Evolutionary conservation across 2,329 filamentous ascomycete species (phyloP).

Genomic region (Aspergillus latus): DNA sequence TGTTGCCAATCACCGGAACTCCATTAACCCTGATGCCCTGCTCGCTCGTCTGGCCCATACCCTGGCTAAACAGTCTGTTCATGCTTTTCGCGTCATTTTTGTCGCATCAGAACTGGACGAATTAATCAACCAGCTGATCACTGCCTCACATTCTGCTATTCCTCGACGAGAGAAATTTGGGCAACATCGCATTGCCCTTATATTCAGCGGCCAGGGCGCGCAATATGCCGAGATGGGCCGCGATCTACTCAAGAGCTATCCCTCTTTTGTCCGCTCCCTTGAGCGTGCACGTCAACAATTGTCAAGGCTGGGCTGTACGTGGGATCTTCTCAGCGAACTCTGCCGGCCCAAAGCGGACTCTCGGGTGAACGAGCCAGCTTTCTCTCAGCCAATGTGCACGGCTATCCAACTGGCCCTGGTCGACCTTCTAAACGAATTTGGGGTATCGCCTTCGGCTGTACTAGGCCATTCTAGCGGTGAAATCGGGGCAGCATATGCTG

Average conservation of each 20-base stretch:
- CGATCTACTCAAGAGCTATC: slow-evolving; percentile 11
- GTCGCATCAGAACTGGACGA: slow-evolving; percentile 6
- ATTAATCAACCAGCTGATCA: slow-evolving; percentile 2
- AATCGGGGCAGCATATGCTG: slow-evolving; percentile 8
- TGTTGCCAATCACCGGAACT: slow-evolving; percentile 1
- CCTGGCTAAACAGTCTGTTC: slow-evolving; percentile 5
- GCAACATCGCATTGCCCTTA: slow-evolving; percentile 8
- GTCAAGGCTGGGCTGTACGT: slow-evolving; percentile 4
- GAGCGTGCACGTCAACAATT: slow-evolving; percentile 7
- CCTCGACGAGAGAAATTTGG: slow-evolving; percentile 3
- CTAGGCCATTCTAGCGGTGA: slow-evolving; percentile 11
- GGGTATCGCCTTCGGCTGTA: slow-evolving; percentile 7
- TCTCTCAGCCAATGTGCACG: slow-evolving; percentile 11
- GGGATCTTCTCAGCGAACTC: slow-evolving; percentile 11
- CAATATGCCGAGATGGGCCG: slow-evolving; percentile 13
- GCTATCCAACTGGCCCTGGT: slow-evolving; percentile 8
- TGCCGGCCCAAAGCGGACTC: slow-evolving; percentile 7
- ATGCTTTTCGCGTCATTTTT: slow-evolving; percentile 5
- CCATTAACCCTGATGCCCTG: slow-evolving; percentile 3
- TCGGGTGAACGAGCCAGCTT: slow-evolving; percentile 10
- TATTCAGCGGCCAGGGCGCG: slow-evolving; percentile 10
- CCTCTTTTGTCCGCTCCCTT: slow-evolving; percentile 4
- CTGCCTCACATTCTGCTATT: background rate
- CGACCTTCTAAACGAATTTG: slow-evolving; percentile 7
- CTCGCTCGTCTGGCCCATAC: slow-evolving; percentile 6